Conservation (phyloP, 306 rosid genomes). For the Prunus campanulata region DNA sequence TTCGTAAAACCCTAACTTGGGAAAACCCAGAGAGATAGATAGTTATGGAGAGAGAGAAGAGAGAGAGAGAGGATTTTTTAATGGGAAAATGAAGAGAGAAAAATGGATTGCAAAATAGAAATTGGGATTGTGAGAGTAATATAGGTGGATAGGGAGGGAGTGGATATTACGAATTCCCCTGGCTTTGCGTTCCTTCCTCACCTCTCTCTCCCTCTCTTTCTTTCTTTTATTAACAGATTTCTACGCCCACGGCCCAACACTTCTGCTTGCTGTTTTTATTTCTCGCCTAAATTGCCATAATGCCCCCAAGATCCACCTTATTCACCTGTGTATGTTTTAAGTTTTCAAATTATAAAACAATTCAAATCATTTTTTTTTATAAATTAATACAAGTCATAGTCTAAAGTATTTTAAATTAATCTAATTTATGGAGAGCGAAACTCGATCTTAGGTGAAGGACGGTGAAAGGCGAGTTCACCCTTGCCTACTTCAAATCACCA, state of each 20-base stretch:
- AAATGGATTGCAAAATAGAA: slow-evolving; percentile 3
- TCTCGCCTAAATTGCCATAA: not conserved
- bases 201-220: not conserved
- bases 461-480: rapidly evolving
- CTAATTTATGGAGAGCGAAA: too few relatives aligned
- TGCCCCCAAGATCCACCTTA: not conserved
- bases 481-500: too few relatives aligned
- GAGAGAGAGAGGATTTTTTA: not conserved
- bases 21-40: not conserved
- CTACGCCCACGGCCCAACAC: not conserved
- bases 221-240: not conserved
- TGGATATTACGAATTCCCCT: slow-evolving; percentile 39
- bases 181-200: not conserved
- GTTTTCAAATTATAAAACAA: not conserved
- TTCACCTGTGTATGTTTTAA: not conserved
- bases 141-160: slow-evolving; percentile 48
- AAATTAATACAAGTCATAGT: too few relatives aligned
- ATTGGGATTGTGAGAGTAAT: not conserved
- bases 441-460: too few relatives aligned
- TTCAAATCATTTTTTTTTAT: too few relatives aligned
- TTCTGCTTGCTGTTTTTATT: not conserved
- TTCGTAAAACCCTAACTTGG: slow-evolving; percentile 15
- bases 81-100: not conserved
- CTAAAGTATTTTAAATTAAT: too few relatives aligned
- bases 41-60: not conserved